These are phyloP conservation scores for Ceratocystis eucalypticola DNA, from an alignment of 2,329 filamentous ascomycete species.

Conservation along the genomic window DNA sequence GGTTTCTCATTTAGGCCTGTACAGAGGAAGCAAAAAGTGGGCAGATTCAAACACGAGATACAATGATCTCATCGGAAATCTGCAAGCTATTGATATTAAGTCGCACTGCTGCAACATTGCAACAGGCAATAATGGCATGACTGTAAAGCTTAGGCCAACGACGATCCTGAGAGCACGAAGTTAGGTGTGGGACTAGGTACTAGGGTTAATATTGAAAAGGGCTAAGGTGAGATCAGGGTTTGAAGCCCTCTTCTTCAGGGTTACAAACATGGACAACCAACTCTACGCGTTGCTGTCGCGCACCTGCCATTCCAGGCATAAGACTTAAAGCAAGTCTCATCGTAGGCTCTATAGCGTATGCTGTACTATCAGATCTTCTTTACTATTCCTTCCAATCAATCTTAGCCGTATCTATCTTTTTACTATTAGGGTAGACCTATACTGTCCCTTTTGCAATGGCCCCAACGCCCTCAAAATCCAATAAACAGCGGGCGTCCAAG, in stretches of 20 bases:
- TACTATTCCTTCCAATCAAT: no score
- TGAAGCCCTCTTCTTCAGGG: neutral
- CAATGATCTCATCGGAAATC: neutral
- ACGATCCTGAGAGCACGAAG: neutral
- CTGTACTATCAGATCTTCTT: neutral
- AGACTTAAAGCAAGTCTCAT: neutral
- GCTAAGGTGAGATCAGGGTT: neutral
- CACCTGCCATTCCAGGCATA: neutral
- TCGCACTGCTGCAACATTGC: neutral
- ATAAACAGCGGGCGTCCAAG: conserved; percentile 39
- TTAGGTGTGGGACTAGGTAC: neutral
- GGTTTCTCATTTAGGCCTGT: neutral
- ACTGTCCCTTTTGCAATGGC: conserved; percentile 24
- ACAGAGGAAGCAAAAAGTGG: neutral
- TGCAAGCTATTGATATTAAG: neutral
- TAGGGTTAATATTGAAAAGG: neutral
- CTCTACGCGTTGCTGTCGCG: conserved; percentile 7
- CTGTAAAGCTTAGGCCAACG: neutral
- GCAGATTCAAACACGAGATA: conserved; percentile 3
- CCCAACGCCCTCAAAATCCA: conserved; percentile 27
- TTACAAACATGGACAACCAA: neutral
- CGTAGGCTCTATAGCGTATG: neutral
- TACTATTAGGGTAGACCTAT: neutral
- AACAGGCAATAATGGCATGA: conserved; percentile 8
- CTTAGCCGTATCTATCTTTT: neutral